A percentile compares a stretch with the other conserved stretches of the same genome.
phyloP scores from a whole-genome alignment of 2,329 filamentous ascomycete species.

The Catunica adiposa region DNA sequence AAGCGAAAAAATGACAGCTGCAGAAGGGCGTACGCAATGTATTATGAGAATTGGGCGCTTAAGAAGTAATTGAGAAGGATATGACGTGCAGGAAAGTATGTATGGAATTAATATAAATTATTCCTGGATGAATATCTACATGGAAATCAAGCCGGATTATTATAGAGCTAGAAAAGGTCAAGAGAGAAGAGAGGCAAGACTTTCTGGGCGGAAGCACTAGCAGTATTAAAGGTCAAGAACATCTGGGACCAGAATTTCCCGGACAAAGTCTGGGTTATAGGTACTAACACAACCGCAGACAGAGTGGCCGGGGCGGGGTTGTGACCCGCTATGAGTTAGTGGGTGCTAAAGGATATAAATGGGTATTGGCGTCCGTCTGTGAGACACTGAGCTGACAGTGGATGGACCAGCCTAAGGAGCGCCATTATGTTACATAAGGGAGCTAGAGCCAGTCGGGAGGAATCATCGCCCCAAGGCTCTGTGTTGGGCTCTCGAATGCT shows the following conservation, averaged over 20 bases:
- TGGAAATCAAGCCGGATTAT: neutral
- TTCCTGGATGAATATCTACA: neutral
- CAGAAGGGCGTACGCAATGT: neutral
- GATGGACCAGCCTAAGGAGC: neutral
- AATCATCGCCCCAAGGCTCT: neutral
- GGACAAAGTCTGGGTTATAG: neutral
- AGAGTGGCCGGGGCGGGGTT: neutral
- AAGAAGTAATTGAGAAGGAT: neutral
- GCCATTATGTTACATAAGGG: neutral
- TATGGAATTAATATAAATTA: neutral
- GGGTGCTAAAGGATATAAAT: no score
- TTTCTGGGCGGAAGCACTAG: neutral
- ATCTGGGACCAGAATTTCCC: neutral
- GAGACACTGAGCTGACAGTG: neutral
- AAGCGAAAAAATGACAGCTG: neutral
- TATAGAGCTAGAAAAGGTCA: neutral
- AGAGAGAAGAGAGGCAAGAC: slow-evolving; percentile 2
- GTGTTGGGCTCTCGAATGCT: neutral
- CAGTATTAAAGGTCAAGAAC: neutral
- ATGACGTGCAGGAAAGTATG: neutral
- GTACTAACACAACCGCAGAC: neutral
- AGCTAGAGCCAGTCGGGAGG: neutral
- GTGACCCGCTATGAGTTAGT: neutral
- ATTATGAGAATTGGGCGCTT: neutral
- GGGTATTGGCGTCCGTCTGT: neutral